Evolutionary conservation across 768 basidiomycete species (phyloP), one percentile per base, ranked within the genome.

Genomic region (Tephrocybe rancida): DNA sequence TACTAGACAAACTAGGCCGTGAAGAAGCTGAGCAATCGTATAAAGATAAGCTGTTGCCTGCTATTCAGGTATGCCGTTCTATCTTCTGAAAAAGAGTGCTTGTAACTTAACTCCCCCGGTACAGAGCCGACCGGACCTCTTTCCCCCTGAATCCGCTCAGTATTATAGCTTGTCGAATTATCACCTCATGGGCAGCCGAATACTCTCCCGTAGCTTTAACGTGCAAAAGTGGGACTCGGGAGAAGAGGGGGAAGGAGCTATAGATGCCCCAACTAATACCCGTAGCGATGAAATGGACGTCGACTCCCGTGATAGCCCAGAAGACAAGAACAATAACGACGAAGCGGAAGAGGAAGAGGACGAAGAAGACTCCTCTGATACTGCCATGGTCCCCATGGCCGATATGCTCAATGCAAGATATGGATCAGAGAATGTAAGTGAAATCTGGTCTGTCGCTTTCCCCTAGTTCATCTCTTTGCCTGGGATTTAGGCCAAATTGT

Each of bases 331-430:
- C 60, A 58, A n/a, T 53, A 63, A 59, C 22, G 54, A 77, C 3
- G 80, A 78, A 19, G 69, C 68, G 2, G 72, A 73, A 61, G 70
- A 65, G 60, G 64, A 84, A 16, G 81, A 81, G 1, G 73, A 69
- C 3, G 83, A 56, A 44, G 52, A 60, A 18, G 81, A 84, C 53
- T 72, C 81, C 5, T 77, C 79, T 9, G 84, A 89, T 56, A 84
- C 91, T 9, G 85, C 90, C 2, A 95, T 98, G 94, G 90, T 98
- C 3, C 95, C 96, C 0, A 85, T 98, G 74, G 97, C 97, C 3
- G 97, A 99, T 70, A 85, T 98, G 74, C 74, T 99, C 44, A 99
- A 99, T 63, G 97, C 96, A 10, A 82, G 86, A 48, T 91, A 84
- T 67, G 87, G 83, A 7, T 81, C 81, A 34, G 89, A 94, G 67